Conservation (phyloP, 2,329 filamentous ascomycete genomes). For the Dactylellina parvicollis region DNA sequence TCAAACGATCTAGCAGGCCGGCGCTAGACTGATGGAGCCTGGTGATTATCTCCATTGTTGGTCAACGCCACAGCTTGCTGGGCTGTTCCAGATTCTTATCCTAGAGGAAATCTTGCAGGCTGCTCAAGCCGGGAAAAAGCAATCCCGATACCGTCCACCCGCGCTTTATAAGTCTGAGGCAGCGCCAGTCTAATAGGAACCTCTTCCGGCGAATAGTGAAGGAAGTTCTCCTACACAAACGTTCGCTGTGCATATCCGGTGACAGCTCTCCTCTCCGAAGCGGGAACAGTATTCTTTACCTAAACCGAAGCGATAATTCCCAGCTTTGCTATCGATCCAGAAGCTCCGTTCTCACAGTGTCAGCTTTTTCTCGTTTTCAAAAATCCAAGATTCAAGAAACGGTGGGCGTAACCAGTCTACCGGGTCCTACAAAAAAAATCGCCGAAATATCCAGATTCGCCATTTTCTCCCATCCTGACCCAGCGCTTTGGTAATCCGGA, state of each 20-base stretch:
- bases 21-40: conserved; percentile 30
- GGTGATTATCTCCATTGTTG: conserved; percentile 13
- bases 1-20: background rate
- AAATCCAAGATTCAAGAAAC: conserved; percentile 35
- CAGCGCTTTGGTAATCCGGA: conserved; percentile 34
- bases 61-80: conserved; percentile 35
- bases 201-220: conserved; percentile 34
- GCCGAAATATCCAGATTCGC: conserved; percentile 53
- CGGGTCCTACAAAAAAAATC: conserved; percentile 54
- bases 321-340: no score
- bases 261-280: background rate
- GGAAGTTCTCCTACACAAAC: conserved; percentile 15
- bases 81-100: conserved; percentile 44
- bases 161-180: conserved; percentile 49
- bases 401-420: conserved; percentile 49
- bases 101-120: conserved; percentile 26
- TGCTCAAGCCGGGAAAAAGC: conserved; percentile 40
- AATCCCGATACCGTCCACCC: conserved; percentile 13
- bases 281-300: conserved; percentile 8
- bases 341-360: background rate
- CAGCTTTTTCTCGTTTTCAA: conserved; percentile 11
- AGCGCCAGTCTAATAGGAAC: conserved; percentile 21
- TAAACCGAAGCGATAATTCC: background rate
- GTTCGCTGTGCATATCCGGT: conserved; percentile 24
- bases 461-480: conserved; percentile 43